Conservation (phyloP, 78 protist genomes). For the Dictyostelium discoideum region dicty_2.7 NC_007090.3:1547001-1547500, state of each 20-base stretch:
- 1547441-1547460: too few species aligned
- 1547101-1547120: constrained; percentile 5
- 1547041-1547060: background rate
- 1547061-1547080: background rate
- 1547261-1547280: background rate
- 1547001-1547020: background rate
- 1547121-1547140: constrained; percentile 7
- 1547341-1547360: constrained; percentile 30
- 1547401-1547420: background rate
- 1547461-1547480: constrained; percentile 22
- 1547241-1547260: background rate
- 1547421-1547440: background rate
- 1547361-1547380: constrained; percentile 49
- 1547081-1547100: background rate
- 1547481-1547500: constrained; percentile 31
- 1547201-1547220: background rate
- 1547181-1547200: constrained; percentile 31
- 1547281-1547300: background rate
- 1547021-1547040: background rate
- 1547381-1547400: background rate
- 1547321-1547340: constrained; percentile 46
- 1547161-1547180: constrained; percentile 1
- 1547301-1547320: constrained; percentile 2
- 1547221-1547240: background rate
- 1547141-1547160: background rate